Conservation (phyloP, 2,329 filamentous ascomycete genomes). For the Cladosporium oxysporum region DNA sequence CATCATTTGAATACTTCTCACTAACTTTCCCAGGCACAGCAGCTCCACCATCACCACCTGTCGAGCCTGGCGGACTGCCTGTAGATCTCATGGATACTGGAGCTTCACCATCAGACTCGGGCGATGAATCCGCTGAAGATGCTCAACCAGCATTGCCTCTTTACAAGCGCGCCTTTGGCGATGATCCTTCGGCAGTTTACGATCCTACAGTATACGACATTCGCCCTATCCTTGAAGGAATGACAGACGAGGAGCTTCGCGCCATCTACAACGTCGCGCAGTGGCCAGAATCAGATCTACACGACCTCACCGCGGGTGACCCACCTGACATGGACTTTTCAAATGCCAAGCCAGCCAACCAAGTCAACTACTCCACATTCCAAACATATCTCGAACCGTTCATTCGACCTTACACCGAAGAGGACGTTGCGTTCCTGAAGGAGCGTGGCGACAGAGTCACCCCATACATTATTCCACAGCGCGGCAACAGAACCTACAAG, state of each 20-base stretch:
- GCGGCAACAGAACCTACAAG: slow-evolving; percentile 81
- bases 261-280: slow-evolving; percentile 83
- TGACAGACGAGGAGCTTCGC: slow-evolving; percentile 82
- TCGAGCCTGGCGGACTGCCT: slow-evolving; percentile 33
- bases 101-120: slow-evolving; percentile 60
- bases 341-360: slow-evolving; percentile 86
- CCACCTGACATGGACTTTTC: slow-evolving; percentile 95
- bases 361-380: slow-evolving; percentile 92
- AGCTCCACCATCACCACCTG: slow-evolving; percentile 35
- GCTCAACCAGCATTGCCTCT: slow-evolving; percentile 66
- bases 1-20: background rate
- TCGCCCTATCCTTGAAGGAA: slow-evolving; percentile 68
- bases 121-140: slow-evolving; percentile 52
- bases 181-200: slow-evolving; percentile 84
- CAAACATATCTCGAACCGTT: slow-evolving; percentile 90
- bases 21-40: slow-evolving; percentile 25
- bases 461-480: slow-evolving; percentile 82
- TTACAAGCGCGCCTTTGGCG: slow-evolving; percentile 79
- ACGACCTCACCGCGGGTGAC: slow-evolving; percentile 81
- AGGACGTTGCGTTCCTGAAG: slow-evolving; percentile 88
- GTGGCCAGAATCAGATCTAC: slow-evolving; percentile 79
- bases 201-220: slow-evolving; percentile 97
- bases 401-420: slow-evolving; percentile 85
- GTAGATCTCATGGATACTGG: slow-evolving; percentile 60
- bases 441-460: slow-evolving; percentile 79